Evolutionary conservation across 805 yeast genomes (phyloP), one percentile per base, ranked within the genome.

Genomic region (Pichia pseudocactophila): DNA sequence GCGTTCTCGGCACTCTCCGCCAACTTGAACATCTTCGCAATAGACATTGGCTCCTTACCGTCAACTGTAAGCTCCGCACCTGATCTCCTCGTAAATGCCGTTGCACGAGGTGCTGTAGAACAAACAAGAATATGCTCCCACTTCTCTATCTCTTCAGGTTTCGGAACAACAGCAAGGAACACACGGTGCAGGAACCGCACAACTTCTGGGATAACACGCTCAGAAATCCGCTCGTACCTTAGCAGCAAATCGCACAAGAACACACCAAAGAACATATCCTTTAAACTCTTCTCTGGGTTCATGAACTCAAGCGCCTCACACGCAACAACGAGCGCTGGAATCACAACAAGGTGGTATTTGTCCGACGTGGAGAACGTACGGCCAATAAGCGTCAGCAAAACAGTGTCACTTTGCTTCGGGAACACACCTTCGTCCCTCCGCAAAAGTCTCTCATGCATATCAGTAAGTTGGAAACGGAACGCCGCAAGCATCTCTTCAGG

Each of bases 281-380:
- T 54, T 34, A 70, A 69, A 17, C 34, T 34, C 2, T 12, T 4
- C 28, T 36, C 43, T 13, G 49, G 47, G 7, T 41, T 32, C 17
- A 74, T 52, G 50, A 73, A 76, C 41, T 80, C 78, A 42, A 90
- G 63, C 12, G 76, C 67, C 59, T 86, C 90, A 38, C 81, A 74
- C 68, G 87, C 76, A 32, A 86, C 63, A 28, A 92, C 73, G 26
- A 76, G 65, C 2, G 90, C 73, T 3, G 97, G 96, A 0, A 96
- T 89, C 4, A 80, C 89, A 10, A 92, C 82, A 45, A 88, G 69
- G 67, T 92, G 98, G 63, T 84, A 90, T 57, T 87, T 89, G 67
- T 92, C 99, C 0, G 98, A 92, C 1, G 97, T 87, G 0, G 98
- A 89, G 57, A 83, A 92, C 4, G 88, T 58, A 41, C 72, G 68